Conservation (phyloP, 139 green algal genomes). For the Spirogloea muscicola region DNA sequence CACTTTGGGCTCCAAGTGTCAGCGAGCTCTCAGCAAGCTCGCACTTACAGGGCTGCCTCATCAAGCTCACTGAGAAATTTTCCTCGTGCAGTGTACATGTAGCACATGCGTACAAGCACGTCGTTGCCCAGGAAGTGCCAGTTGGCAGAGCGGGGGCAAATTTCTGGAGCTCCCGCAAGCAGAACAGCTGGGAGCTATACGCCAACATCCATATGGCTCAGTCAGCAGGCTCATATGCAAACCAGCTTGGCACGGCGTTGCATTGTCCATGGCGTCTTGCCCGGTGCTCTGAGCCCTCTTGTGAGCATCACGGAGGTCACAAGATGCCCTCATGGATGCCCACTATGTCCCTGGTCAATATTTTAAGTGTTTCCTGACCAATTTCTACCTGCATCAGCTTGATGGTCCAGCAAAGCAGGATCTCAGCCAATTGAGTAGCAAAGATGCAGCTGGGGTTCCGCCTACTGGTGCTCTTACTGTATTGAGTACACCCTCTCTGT, state of each 20-base stretch:
- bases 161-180: constrained; percentile 33
- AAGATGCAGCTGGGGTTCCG: too few relatives aligned
- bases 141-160: background rate
- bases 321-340: background rate
- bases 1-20: too few relatives aligned
- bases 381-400: background rate
- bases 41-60: too few relatives aligned
- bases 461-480: too few relatives aligned
- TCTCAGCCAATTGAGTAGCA: too few relatives aligned
- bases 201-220: background rate
- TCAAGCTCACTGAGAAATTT: too few relatives aligned
- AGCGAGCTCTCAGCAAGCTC: too few relatives aligned
- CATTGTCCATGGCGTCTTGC: background rate
- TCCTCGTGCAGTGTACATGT: constrained; percentile 27
- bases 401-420: too few relatives aligned
- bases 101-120: constrained; percentile 19
- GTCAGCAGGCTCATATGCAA: background rate
- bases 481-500: too few relatives aligned
- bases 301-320: background rate
- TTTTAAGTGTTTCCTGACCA: background rate
- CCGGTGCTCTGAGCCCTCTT: background rate
- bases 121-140: background rate
- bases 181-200: constrained; percentile 21
- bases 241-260: background rate
- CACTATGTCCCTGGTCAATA: background rate